These are phyloP conservation scores for Maudiozyma pseudohumilis DNA, from an alignment of 805 yeast genomes.

Conservation along the genomic window DNA sequence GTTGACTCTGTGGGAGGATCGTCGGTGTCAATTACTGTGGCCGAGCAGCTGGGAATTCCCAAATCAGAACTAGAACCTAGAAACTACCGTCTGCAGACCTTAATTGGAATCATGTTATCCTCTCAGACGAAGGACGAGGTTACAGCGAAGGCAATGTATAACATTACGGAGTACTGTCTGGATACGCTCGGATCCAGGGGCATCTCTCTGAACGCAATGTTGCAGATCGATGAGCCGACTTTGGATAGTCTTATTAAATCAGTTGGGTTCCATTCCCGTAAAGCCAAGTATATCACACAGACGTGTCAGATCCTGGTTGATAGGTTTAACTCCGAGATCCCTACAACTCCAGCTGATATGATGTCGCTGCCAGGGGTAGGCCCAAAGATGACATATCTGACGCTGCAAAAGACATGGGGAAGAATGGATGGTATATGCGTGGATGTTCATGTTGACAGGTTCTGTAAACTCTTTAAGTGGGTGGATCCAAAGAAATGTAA, in stretches of 20 bases:
- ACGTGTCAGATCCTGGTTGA: conserved; percentile 45
- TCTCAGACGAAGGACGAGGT: conserved; percentile 89
- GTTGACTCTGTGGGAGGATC: conserved; percentile 89
- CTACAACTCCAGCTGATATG: conserved; percentile 55
- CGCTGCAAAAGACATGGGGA: conserved; percentile 76
- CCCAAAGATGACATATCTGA: conserved; percentile 83
- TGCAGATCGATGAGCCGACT: conserved; percentile 40
- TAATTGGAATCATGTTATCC: conserved; percentile 76
- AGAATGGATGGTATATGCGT: conserved; percentile 81
- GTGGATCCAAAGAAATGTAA: conserved; percentile 35
- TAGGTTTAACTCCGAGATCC: conserved; percentile 57
- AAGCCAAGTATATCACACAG: conserved; percentile 58
- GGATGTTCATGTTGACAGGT: conserved; percentile 80
- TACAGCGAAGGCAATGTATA: conserved; percentile 61
- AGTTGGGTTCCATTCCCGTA: conserved; percentile 82
- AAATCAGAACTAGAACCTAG: conserved; percentile 24
- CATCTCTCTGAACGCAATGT: conserved; percentile 45
- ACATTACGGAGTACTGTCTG: conserved; percentile 42
- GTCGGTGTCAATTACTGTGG: conserved; percentile 36
- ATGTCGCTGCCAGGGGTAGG: conserved; percentile 82
- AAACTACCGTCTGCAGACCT: conserved; percentile 56
- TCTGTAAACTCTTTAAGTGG: conserved; percentile 79
- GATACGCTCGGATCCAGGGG: conserved; percentile 38
- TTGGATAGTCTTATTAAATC: conserved; percentile 59
- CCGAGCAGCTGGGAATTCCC: conserved; percentile 20